Percentiles rank a stretch among this genome's conserved stretches.
phyloP scores from a whole-genome alignment of 2,329 filamentous ascomycete genomes.

The Sclerotinia spermophila region DNA sequence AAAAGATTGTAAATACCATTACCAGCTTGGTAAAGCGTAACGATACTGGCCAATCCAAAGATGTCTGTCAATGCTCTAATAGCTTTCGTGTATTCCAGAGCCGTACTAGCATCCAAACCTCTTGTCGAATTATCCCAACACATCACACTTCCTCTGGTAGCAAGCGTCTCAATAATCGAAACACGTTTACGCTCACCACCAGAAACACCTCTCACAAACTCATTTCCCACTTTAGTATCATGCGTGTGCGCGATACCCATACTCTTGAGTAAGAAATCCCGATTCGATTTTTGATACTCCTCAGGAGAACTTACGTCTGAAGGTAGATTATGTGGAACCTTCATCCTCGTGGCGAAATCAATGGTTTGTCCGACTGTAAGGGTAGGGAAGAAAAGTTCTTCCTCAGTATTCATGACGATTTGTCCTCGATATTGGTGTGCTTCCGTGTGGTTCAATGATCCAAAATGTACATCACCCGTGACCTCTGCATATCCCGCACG shows the following conservation, averaged over 20 bases:
- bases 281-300: slow-evolving; percentile 42
- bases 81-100: slow-evolving; percentile 61
- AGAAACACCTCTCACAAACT: slow-evolving; percentile 59
- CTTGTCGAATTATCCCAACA: slow-evolving; percentile 67
- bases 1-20: slow-evolving; percentile 68
- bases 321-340: slow-evolving; percentile 43
- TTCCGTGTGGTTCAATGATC: slow-evolving; percentile 42
- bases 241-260: slow-evolving; percentile 53
- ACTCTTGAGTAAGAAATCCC: slow-evolving; percentile 33
- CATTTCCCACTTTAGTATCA: slow-evolving; percentile 54
- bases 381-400: slow-evolving; percentile 49
- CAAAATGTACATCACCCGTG: slow-evolving; percentile 56
- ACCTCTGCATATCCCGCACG: slow-evolving; percentile 56
- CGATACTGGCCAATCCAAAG: slow-evolving; percentile 55
- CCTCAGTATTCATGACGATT: slow-evolving; percentile 54
- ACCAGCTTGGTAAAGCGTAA: slow-evolving; percentile 66
- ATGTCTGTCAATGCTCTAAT: slow-evolving; percentile 63
- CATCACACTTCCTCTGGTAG: slow-evolving; percentile 43
- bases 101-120: slow-evolving; percentile 63
- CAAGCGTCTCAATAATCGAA: slow-evolving; percentile 50
- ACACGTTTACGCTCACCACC: slow-evolving; percentile 61
- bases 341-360: slow-evolving; percentile 54
- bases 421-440: slow-evolving; percentile 50
- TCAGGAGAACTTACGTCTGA: slow-evolving; percentile 45
- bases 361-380: slow-evolving; percentile 51